A percentile compares a stretch with the other conserved stretches of the same genome.
These are phyloP conservation scores for Periglandula ipomoeae DNA, from an alignment of 2,329 filamentous ascomycete species.

Conservation along the genomic window DNA sequence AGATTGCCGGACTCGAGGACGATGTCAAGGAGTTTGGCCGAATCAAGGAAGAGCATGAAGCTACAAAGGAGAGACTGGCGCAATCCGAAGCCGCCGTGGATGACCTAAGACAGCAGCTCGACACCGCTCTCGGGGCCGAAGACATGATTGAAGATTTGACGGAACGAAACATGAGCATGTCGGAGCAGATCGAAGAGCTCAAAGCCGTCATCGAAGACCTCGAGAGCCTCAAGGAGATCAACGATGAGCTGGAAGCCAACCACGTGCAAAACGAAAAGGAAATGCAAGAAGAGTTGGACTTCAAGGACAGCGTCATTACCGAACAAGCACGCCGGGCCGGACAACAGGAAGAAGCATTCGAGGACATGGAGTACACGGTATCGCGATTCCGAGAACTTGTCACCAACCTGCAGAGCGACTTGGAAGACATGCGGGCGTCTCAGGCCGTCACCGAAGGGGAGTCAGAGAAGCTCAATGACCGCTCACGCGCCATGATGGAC, in stretches of 20 bases:
- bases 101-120: slow-evolving; percentile 82
- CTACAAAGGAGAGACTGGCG: slow-evolving; percentile 62
- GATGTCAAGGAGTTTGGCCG: slow-evolving; percentile 59
- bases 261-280: slow-evolving; percentile 91
- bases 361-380: slow-evolving; percentile 85
- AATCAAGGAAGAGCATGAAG: slow-evolving; percentile 60
- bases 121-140: slow-evolving; percentile 79
- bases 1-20: slow-evolving; percentile 65
- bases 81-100: slow-evolving; percentile 68
- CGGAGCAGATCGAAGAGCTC: slow-evolving; percentile 75
- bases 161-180: slow-evolving; percentile 75
- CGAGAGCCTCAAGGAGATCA: slow-evolving; percentile 82
- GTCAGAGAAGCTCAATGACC: slow-evolving; percentile 78
- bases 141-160: slow-evolving; percentile 91
- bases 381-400: slow-evolving; percentile 85
- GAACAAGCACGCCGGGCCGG: slow-evolving; percentile 66
- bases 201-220: slow-evolving; percentile 77
- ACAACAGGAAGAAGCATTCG: slow-evolving; percentile 70
- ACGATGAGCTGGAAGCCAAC: slow-evolving; percentile 88
- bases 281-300: slow-evolving; percentile 86
- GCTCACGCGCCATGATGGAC: slow-evolving; percentile 92
- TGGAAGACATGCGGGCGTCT: slow-evolving; percentile 87
- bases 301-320: slow-evolving; percentile 73
- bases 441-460: slow-evolving; percentile 89
- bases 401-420: slow-evolving; percentile 70